These are phyloP conservation scores for Trifolium pratense DNA, from an alignment of 306 rosid genomes.

Conservation along the genomic window DNA sequence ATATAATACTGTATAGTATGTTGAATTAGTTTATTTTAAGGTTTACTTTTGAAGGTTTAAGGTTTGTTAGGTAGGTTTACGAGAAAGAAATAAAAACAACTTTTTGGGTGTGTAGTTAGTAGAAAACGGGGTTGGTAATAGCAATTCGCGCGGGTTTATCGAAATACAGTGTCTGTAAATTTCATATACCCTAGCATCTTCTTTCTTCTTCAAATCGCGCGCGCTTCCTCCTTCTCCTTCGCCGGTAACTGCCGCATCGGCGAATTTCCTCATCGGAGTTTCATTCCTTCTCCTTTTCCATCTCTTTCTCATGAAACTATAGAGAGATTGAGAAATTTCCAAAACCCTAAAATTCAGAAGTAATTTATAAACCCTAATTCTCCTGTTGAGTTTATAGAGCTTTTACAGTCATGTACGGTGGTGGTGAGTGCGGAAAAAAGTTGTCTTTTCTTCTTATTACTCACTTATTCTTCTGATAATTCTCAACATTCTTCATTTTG, in stretches of 20 bases:
- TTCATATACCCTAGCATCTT: slow-evolving; percentile 29
- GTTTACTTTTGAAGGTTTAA: no score
- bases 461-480: neutral
- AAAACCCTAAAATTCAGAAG: slow-evolving; percentile 12
- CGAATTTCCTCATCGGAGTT: neutral
- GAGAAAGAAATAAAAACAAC: no score
- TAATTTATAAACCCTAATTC: slow-evolving; percentile 46
- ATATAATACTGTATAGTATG: no score
- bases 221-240: slow-evolving; percentile 6
- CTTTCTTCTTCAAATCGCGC: slow-evolving; percentile 30
- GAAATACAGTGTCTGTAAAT: neutral
- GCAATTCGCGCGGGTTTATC: slow-evolving; percentile 1
- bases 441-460: neutral
- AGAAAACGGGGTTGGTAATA: neutral
- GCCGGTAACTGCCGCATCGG: slow-evolving; percentile 34
- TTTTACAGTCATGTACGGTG: slow-evolving; percentile 77
- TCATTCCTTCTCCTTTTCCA: neutral
- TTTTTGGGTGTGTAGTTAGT: neutral
- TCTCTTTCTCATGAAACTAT: slow-evolving; percentile 31
- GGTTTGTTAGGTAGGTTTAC: no score
- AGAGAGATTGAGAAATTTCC: neutral
- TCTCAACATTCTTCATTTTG: neutral
- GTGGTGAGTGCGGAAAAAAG: slow-evolving; percentile 66
- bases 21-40: no score
- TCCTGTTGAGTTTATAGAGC: neutral